A percentile compares a stretch with the other conserved stretches of the same genome.
Evolutionary conservation across 1,284 basidiomycete species (phyloP).

Genomic region (Ceratobasidium sp.): DNA sequence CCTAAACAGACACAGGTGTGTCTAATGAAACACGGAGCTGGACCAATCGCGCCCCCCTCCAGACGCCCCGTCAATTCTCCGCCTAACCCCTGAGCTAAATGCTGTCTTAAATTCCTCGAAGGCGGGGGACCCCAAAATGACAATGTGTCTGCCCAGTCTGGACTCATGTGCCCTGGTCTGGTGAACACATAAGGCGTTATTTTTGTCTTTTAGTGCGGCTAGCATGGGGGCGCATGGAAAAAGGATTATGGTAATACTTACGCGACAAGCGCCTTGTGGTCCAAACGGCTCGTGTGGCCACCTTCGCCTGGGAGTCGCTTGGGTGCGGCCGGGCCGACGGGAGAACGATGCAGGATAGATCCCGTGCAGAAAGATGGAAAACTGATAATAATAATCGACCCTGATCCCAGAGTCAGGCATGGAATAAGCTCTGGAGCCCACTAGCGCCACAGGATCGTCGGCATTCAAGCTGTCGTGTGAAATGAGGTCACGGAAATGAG

Average conservation of each 20-base stretch:
- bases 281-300: slow-evolving; percentile 7
- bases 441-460: slow-evolving; percentile 31
- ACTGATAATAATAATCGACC: slow-evolving; percentile 19
- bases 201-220: too few species aligned
- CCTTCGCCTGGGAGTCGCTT: slow-evolving; percentile 11
- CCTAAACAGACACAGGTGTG: background rate
- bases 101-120: slow-evolving; percentile 2
- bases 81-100: slow-evolving; percentile 11
- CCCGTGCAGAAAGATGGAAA: slow-evolving; percentile 29
- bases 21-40: slow-evolving; percentile 19
- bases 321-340: slow-evolving; percentile 6
- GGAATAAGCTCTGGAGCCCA: slow-evolving; percentile 8
- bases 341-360: background rate
- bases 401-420: slow-evolving; percentile 27
- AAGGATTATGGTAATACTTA: slow-evolving; percentile 8
- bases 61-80: slow-evolving; percentile 16
- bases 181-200: too few species aligned
- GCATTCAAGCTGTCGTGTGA: slow-evolving; percentile 9
- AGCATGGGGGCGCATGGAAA: slow-evolving; percentile 6
- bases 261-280: slow-evolving; percentile 3
- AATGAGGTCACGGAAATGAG: background rate
- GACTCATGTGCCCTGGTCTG: background rate
- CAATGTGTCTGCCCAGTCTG: slow-evolving; percentile 25
- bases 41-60: background rate
- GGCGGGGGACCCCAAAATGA: slow-evolving; percentile 11